Evolutionary conservation across 1,139 yeast species (phyloP).

Genomic region (Geotrichum cucujoidarum): DNA sequence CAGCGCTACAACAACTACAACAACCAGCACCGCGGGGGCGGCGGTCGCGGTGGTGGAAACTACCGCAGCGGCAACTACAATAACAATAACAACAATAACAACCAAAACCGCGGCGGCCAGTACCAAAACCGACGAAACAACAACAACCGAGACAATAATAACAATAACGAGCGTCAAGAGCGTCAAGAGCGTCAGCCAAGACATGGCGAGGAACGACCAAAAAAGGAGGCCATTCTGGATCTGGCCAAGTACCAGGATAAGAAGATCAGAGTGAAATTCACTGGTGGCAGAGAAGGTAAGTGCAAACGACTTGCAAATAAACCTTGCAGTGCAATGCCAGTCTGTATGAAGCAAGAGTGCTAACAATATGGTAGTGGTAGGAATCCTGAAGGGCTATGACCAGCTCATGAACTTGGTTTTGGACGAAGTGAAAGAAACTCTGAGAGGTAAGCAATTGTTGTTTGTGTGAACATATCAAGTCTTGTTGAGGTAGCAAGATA

Average conservation of each 20-base stretch:
- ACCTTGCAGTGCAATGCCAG: too few relatives aligned
- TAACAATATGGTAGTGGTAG: conserved; percentile 48
- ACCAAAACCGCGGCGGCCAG: conserved; percentile 18
- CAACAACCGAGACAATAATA: too few relatives aligned
- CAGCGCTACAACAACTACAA: conserved; percentile 8
- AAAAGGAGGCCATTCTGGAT: conserved; percentile 85
- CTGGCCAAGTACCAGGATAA: conserved; percentile 72
- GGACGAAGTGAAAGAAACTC: conserved; percentile 67
- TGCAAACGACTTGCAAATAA: too few relatives aligned
- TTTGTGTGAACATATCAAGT: background rate
- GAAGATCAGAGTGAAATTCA: conserved; percentile 68
- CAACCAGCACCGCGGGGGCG: conserved; percentile 8
- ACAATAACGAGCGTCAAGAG: conserved; percentile 27
- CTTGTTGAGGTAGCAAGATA: too few relatives aligned
- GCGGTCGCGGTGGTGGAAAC: background rate
- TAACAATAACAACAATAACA: conserved; percentile 12
- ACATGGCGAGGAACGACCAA: conserved; percentile 60
- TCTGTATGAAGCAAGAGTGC: too few relatives aligned
- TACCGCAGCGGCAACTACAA: conserved; percentile 16
- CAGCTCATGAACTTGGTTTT: conserved; percentile 89
- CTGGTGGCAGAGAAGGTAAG: conserved; percentile 66
- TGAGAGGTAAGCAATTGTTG: conserved; percentile 21
- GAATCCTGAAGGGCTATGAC: conserved; percentile 81
- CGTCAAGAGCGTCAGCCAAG: conserved; percentile 31
- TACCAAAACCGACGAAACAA: conserved; percentile 20